Evolutionary conservation across 2,329 filamentous ascomycete genomes (phyloP).

Genomic region (Akanthomyces uredinophilus): DNA sequence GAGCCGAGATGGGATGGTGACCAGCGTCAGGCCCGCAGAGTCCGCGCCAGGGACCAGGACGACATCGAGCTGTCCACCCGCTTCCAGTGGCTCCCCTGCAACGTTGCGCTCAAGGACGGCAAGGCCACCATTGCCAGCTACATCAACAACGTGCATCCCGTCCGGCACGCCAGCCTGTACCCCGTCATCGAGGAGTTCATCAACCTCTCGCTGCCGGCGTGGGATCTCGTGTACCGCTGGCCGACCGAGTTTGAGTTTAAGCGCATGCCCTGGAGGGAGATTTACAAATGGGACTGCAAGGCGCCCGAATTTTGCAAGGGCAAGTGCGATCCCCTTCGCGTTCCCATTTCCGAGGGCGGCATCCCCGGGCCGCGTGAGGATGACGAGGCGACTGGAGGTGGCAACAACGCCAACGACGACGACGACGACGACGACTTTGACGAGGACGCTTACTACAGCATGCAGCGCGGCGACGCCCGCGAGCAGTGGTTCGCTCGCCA

Average conservation of each 20-base stretch:
- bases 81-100: constrained; percentile 46
- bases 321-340: constrained; percentile 18
- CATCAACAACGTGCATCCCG: constrained; percentile 49
- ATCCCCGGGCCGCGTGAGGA: constrained; percentile 13
- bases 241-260: constrained; percentile 22
- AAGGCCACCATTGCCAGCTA: constrained; percentile 42
- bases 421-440: constrained; percentile 17
- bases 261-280: constrained; percentile 21
- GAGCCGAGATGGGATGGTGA: not conserved
- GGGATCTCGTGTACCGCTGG: constrained; percentile 36
- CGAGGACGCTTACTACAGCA: constrained; percentile 16
- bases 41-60: no score
- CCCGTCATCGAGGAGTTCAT: constrained; percentile 37
- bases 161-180: constrained; percentile 34
- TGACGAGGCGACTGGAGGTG: constrained; percentile 15
- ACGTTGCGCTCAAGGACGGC: constrained; percentile 35
- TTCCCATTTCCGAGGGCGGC: constrained; percentile 25
- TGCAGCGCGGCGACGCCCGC: constrained; percentile 16
- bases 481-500: constrained; percentile 24
- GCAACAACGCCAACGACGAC: constrained; percentile 9
- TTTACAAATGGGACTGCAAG: constrained; percentile 20
- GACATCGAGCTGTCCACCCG: not conserved
- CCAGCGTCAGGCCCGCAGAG: no score
- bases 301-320: not conserved
- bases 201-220: constrained; percentile 35